Percentiles rank a stretch among this genome's conserved stretches.
These are phyloP conservation scores for Hymenoscyphus albidus DNA, from an alignment of 2,329 filamentous ascomycete genomes.

Conservation along the genomic window DNA sequence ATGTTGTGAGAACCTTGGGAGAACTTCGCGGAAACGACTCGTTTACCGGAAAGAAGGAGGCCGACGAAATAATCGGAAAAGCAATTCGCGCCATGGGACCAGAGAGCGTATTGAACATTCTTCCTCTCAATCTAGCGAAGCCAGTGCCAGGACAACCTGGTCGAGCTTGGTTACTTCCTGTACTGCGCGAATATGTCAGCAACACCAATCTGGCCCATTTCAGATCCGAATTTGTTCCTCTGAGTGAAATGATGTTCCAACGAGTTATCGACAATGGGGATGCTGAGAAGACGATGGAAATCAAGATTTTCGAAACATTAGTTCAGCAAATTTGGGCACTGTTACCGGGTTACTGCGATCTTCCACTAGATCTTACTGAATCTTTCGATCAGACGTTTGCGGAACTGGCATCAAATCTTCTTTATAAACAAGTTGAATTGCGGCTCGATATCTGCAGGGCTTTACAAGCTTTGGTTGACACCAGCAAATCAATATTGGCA, in stretches of 20 bases:
- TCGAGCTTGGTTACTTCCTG: conserved; percentile 89
- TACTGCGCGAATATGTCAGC: conserved; percentile 82
- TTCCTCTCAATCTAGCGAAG: conserved; percentile 81
- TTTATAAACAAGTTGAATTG: conserved; percentile 88
- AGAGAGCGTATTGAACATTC: conserved; percentile 72
- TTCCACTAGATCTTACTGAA: conserved; percentile 73
- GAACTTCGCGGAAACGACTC: conserved; percentile 84
- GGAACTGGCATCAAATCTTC: conserved; percentile 82
- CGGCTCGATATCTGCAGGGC: conserved; percentile 83
- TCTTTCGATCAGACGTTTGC: conserved; percentile 86
- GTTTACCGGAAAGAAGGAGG: conserved; percentile 91
- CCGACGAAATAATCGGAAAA: conserved; percentile 82
- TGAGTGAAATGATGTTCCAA: conserved; percentile 89
- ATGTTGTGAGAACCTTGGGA: conserved; percentile 74
- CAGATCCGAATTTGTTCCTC: conserved; percentile 76
- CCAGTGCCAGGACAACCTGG: conserved; percentile 75
- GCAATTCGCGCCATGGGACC: conserved; percentile 89
- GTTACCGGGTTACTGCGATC: conserved; percentile 89
- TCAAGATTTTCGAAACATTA: conserved; percentile 96
- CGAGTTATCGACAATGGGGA: conserved; percentile 77
- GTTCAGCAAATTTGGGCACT: conserved; percentile 95
- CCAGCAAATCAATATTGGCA: conserved; percentile 75
- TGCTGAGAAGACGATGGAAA: conserved; percentile 86
- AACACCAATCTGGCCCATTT: conserved; percentile 89
- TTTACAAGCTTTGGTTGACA: conserved; percentile 83